Percentiles rank a stretch among this genome's conserved stretches.
Evolutionary conservation across 129 eudicot species (phyloP).

Genomic region (Arctium lappa): DNA sequence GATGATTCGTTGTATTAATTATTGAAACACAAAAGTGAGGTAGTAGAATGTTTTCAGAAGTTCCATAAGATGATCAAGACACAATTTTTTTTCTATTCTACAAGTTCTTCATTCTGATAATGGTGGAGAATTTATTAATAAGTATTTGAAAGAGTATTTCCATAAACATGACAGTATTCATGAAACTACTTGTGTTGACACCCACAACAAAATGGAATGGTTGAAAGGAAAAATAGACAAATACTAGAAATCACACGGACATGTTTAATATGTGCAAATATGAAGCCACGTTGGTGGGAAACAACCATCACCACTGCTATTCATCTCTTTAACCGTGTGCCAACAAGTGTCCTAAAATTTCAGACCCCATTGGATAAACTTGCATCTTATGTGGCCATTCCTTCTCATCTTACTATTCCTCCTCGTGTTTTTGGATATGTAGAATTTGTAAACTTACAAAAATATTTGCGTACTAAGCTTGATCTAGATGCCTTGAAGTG

Average conservation of each 20-base stretch:
- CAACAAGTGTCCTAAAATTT: background rate
- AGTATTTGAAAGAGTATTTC: background rate
- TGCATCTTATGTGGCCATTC: background rate
- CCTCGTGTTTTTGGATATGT: background rate
- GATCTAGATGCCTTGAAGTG: too few species aligned
- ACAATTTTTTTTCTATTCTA: background rate
- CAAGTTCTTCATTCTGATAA: conserved; percentile 3
- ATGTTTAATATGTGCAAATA: background rate
- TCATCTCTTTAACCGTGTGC: background rate
- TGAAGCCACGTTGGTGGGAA: background rate
- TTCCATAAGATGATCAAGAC: background rate
- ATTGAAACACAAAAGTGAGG: background rate
- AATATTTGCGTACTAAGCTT: too few species aligned
- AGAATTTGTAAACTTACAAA: too few species aligned
- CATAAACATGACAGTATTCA: background rate
- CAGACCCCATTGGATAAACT: background rate
- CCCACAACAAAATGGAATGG: background rate
- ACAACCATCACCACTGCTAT: background rate
- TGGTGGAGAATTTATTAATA: background rate
- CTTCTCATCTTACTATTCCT: background rate
- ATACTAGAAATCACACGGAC: background rate
- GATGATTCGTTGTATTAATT: background rate
- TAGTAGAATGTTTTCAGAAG: background rate
- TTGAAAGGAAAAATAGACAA: background rate
- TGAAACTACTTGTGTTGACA: background rate